phyloP scores from a whole-genome alignment of 768 basidiomycete species.

The Lactifluus piperatus region DNA sequence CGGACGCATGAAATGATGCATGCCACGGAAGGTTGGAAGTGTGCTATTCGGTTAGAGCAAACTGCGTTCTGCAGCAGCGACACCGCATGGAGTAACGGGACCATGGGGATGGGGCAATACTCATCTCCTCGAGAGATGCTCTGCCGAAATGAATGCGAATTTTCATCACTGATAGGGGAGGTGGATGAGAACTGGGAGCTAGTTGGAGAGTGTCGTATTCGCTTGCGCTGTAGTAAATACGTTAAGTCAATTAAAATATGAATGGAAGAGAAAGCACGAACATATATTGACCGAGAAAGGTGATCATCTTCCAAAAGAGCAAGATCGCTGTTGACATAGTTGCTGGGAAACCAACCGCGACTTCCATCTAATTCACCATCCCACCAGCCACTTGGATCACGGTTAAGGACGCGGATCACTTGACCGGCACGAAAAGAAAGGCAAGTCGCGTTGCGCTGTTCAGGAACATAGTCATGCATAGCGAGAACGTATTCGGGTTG shows the following conservation, averaged over 20 bases:
- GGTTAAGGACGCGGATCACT: constrained; percentile 83
- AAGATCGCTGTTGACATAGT: constrained; percentile 74
- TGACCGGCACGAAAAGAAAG: constrained; percentile 86
- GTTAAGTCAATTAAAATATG: neutral
- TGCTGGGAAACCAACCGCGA: constrained; percentile 97
- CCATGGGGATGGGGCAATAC: constrained; percentile 71
- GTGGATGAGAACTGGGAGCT: constrained; percentile 6
- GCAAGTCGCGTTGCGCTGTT: constrained; percentile 66
- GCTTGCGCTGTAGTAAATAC: constrained; percentile 7
- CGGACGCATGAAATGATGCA: constrained; percentile 93
- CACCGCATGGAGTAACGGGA: constrained; percentile 76
- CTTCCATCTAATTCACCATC: constrained; percentile 87
- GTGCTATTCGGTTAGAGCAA: constrained; percentile 60
- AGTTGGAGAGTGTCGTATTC: constrained; percentile 24
- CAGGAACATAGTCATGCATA: constrained; percentile 83
- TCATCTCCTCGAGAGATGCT: constrained; percentile 18
- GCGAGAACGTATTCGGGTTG: constrained; percentile 73
- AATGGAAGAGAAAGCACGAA: constrained; percentile 27
- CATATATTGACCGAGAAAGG: constrained; percentile 33
- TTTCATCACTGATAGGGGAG: constrained; percentile 6
- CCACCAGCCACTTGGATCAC: constrained; percentile 94
- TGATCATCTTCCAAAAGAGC: constrained; percentile 53
- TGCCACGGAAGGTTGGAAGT: constrained; percentile 91
- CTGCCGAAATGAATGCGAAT: constrained; percentile 10
- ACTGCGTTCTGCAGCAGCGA: constrained; percentile 83